Conservation (phyloP, 805 yeast genomes). For the Pichia membranifaciens region DNA sequence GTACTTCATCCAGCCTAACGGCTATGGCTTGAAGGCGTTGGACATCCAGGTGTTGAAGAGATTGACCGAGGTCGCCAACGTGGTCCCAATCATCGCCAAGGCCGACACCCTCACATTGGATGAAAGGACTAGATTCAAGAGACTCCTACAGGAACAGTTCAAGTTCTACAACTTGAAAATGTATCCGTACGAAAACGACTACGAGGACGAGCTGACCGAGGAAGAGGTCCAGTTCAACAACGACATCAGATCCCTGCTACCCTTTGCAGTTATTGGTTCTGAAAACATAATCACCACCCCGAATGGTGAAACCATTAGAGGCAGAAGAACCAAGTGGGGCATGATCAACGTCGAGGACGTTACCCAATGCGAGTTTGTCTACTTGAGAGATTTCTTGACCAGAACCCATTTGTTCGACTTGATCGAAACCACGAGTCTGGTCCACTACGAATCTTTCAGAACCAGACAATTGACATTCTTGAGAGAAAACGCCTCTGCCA, state of each 20-base stretch:
- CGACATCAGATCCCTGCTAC: constrained; percentile 71
- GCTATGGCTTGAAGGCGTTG: constrained; percentile 74
- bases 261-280: constrained; percentile 93
- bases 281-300: constrained; percentile 63
- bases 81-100: constrained; percentile 93
- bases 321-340: constrained; percentile 94
- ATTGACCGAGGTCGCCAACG: constrained; percentile 84
- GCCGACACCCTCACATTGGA: constrained; percentile 82
- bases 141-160: constrained; percentile 70
- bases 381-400: constrained; percentile 87
- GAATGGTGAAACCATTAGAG: constrained; percentile 77
- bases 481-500: constrained; percentile 74
- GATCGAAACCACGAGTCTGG: constrained; percentile 82
- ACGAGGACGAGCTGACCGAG: constrained; percentile 41
- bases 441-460: constrained; percentile 91
- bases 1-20: constrained; percentile 86
- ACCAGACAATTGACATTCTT: constrained; percentile 89
- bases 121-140: constrained; percentile 78
- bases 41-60: constrained; percentile 80
- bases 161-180: constrained; percentile 63
- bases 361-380: constrained; percentile 91
- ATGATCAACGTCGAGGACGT: constrained; percentile 89
- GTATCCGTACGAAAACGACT: constrained; percentile 66
- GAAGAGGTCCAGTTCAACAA: constrained; percentile 70
- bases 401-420: constrained; percentile 94